Evolutionary conservation across 495 filamentous ascomycete species (phyloP).

Genomic region (Bryoglossum gracile): DNA sequence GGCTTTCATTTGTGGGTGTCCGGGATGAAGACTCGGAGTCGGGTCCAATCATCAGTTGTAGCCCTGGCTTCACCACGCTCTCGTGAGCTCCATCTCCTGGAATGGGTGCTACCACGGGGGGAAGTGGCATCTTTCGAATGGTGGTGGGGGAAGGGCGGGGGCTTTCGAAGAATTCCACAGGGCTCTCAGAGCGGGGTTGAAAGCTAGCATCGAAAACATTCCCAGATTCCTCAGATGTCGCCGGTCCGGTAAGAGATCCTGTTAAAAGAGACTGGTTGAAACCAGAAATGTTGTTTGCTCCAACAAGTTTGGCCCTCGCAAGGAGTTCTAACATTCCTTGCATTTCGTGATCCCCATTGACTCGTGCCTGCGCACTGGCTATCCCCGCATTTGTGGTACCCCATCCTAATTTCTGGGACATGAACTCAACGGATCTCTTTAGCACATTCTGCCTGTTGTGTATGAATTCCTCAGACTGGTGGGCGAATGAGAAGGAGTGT

Average conservation of each 20-base stretch:
- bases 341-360: slow-evolving; percentile 75
- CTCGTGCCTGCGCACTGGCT: slow-evolving; percentile 72
- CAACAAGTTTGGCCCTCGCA: slow-evolving; percentile 66
- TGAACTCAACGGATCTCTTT: slow-evolving; percentile 93
- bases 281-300: slow-evolving; percentile 37
- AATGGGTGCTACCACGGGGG: neutral
- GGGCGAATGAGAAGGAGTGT: slow-evolving; percentile 97
- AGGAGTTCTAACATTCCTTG: slow-evolving; percentile 89
- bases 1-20: slow-evolving; percentile 48
- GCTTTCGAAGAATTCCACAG: slow-evolving; percentile 36
- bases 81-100: neutral
- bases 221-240: slow-evolving; percentile 49
- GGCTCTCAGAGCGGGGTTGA: slow-evolving; percentile 44
- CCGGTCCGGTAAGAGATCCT: slow-evolving; percentile 72
- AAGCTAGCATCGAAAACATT: slow-evolving; percentile 83
- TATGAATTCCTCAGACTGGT: slow-evolving; percentile 86
- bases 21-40: slow-evolving; percentile 43
- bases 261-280: slow-evolving; percentile 33
- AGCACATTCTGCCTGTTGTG: slow-evolving; percentile 88
- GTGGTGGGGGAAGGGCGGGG: slow-evolving; percentile 32
- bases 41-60: neutral
- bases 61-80: neutral
- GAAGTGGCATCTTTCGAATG: slow-evolving; percentile 1
- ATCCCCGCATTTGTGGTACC: slow-evolving; percentile 51
- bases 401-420: slow-evolving; percentile 92